Base-by-base conservation (phyloP, 2,329 filamentous ascomycete species). In the Trichoderma sp. region DNA sequence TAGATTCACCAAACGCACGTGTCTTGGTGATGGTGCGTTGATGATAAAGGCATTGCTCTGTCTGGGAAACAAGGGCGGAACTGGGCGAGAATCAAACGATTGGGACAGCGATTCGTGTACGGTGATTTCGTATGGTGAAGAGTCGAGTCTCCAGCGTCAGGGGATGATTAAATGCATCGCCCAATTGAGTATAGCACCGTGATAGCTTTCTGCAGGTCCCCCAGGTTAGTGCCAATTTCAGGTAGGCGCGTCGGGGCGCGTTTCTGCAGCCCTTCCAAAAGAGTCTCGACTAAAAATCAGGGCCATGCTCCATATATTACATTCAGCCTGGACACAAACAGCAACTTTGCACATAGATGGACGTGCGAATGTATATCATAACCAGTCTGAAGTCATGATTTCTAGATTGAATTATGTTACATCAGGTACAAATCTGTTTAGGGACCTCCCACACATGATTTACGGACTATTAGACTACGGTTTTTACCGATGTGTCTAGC, bases 81-180 rank as follows among this genome's bases (percentile, higher is more conserved):
- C 20, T 62, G 57, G 28, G 57, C 36, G 36, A 50, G 43, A 34
- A 34, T 61, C 68, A 32, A 32, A 36, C 32, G 59, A 34, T 32
- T 23, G 28, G 39, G 68, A 57, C 43, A 23, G 68, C 68, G n/a
- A 23, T 23, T 50, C 57, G 30, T 50, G 13, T 28, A 50, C 55
- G 55, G 34, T 61, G 39, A 59, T 47, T 61, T 47, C 26, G 36
- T 47, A 59, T 62, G 55, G 64, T 34, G 55, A 61, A 43, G 30
- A 13, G 66, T 69, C 34, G 39, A 69, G 36, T 61, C 57, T 69
- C 30, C 58, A 69, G 59, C 50, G 43, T 70, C 68, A 70, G 68
- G 68, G 59, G 68, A 70, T 70, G 59, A 70, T 70, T 70, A 30
- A 47, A 59, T 17, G 39, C 57, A 43, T 17, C 7, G 57, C 55